Evolutionary conservation across 164 flowering plant genomes (phyloP).

Genomic region (Dillenia suffruticosa): DNA sequence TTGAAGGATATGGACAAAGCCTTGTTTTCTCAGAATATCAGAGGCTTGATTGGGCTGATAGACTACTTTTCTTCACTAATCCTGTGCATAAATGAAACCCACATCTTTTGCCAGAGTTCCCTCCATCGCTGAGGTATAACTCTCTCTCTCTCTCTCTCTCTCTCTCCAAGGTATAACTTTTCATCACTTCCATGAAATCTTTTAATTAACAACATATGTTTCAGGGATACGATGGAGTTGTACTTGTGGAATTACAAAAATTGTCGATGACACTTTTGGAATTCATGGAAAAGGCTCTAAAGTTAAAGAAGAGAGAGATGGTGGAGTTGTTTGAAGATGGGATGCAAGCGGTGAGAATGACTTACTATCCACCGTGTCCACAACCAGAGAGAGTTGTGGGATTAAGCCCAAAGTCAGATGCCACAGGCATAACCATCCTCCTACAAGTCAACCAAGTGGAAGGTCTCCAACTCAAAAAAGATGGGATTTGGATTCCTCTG

Average conservation of each 20-base stretch:
- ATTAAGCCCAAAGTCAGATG: constrained; percentile 34
- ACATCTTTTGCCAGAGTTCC: constrained; percentile 24
- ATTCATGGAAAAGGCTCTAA: constrained; percentile 17
- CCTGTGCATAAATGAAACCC: constrained; percentile 21
- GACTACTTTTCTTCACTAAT: constrained; percentile 13
- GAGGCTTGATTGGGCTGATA: constrained; percentile 26
- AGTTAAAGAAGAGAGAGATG: constrained; percentile 19
- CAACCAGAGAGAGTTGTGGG: constrained; percentile 36
- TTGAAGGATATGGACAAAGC: constrained; percentile 39
- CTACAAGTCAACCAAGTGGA: constrained; percentile 32
- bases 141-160: neutral
- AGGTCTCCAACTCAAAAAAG: constrained; percentile 36
- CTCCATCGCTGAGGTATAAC: constrained; percentile 19
- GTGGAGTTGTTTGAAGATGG: constrained; percentile 33
- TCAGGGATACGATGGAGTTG: constrained; percentile 18
- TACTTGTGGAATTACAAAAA: constrained; percentile 21
- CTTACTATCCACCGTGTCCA: constrained; percentile 44
- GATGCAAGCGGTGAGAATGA: constrained; percentile 30
- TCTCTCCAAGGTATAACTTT: neutral
- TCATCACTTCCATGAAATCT: too few relatives aligned
- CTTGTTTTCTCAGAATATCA: constrained; percentile 12
- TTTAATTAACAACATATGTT: neutral
- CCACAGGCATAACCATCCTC: constrained; percentile 30
- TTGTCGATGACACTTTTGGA: constrained; percentile 17
- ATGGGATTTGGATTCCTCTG: constrained; percentile 35